These are phyloP conservation scores for Arachis stenosperma DNA, from an alignment of 306 rosid genomes.

Conservation along the genomic window DNA sequence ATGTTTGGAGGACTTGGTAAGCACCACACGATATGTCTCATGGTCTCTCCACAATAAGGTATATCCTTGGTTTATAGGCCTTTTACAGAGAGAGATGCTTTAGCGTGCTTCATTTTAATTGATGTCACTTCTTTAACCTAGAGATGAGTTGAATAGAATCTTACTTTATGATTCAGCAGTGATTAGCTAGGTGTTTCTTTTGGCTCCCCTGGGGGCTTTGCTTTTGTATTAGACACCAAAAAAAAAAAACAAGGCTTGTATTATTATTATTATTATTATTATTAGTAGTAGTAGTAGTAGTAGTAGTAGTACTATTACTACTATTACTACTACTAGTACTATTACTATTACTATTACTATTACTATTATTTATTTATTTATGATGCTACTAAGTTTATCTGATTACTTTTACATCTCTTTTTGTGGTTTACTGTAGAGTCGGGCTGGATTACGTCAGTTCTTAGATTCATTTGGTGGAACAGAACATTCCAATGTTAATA, in stretches of 20 bases:
- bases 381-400: constrained; percentile 36
- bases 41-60: constrained; percentile 99
- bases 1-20: constrained; percentile 95
- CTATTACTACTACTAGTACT: too few species aligned
- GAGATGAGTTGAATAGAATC: too few species aligned
- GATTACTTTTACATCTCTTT: constrained; percentile 28
- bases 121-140: neutral
- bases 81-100: constrained; percentile 3
- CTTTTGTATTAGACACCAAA: neutral
- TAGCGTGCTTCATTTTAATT: constrained; percentile 33
- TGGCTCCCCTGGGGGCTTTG: too few species aligned
- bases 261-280: too few species aligned
- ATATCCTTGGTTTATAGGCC: constrained; percentile 34
- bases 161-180: too few species aligned
- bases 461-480: constrained; percentile 95
- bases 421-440: constrained; percentile 64
- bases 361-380: neutral
- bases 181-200: too few species aligned
- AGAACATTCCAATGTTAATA: constrained; percentile 60
- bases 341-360: too few species aligned
- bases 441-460: constrained; percentile 93
- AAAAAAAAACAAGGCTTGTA: constrained; percentile 20
- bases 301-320: too few species aligned
- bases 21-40: constrained; percentile 94
- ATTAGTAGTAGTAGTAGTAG: too few species aligned